A percentile compares a stretch with the other conserved stretches of the same genome.
Evolutionary conservation across 1,284 basidiomycete species (phyloP).

Genomic region (Rhodotorula sp.): DNA sequence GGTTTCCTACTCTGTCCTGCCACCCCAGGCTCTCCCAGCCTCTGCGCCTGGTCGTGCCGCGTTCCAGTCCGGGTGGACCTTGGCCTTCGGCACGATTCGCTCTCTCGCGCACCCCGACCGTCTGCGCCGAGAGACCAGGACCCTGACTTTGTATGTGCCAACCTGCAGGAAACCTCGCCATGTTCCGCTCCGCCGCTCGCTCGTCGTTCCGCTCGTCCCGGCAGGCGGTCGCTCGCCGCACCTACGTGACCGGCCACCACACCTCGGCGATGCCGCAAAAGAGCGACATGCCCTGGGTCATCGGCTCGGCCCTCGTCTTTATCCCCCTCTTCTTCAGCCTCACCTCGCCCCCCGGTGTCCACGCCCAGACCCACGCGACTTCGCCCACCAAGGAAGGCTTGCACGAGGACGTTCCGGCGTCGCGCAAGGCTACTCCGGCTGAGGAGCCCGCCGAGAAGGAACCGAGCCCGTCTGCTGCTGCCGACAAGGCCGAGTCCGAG

Average conservation of each 20-base stretch:
- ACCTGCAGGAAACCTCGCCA: background rate
- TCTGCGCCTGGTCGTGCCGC: too few species aligned
- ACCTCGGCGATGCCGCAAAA: constrained; percentile 9
- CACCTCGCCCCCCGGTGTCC: constrained; percentile 23
- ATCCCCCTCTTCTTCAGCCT: constrained; percentile 27
- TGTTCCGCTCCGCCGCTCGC: constrained; percentile 30
- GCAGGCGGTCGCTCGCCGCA: constrained; percentile 1
- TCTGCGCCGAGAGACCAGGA: background rate
- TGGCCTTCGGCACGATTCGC: background rate
- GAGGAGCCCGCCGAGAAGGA: constrained; percentile 21
- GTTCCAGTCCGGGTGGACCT: too few species aligned
- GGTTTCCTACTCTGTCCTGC: too few species aligned
- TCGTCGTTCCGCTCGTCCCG: constrained; percentile 12
- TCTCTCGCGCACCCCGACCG: background rate
- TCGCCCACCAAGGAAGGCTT: constrained; percentile 10
- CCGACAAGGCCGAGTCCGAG: background rate
- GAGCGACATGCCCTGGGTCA: constrained; percentile 29
- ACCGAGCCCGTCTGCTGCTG: constrained; percentile 6
- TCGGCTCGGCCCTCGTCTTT: constrained; percentile 19
- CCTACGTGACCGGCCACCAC: constrained; percentile 16
- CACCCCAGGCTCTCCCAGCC: too few species aligned
- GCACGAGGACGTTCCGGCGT: constrained; percentile 14
- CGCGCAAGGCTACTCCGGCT: constrained; percentile 14
- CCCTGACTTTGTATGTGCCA: too few species aligned
- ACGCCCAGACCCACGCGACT: constrained; percentile 19